Evolutionary conservation across 2,329 filamentous ascomycete species (phyloP).

Genomic region (Albifimbria verrucaria): DNA sequence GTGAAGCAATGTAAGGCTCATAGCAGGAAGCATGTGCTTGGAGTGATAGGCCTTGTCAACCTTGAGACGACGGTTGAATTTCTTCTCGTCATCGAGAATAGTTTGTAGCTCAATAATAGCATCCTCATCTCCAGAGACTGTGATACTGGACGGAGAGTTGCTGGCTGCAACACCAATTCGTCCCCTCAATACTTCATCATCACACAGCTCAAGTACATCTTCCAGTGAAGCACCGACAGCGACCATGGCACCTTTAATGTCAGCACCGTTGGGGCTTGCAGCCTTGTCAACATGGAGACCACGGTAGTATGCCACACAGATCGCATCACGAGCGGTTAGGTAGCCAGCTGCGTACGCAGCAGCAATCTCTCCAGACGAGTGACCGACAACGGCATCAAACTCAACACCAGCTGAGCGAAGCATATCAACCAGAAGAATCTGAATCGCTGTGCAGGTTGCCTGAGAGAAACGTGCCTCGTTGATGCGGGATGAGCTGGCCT

Average conservation of each 20-base stretch:
- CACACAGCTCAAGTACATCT: slow-evolving; percentile 12
- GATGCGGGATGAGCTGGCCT: slow-evolving; percentile 10
- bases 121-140: slow-evolving; percentile 8
- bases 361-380: slow-evolving; percentile 48
- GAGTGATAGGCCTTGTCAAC: slow-evolving; percentile 48
- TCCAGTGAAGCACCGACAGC: slow-evolving; percentile 23
- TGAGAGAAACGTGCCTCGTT: slow-evolving; percentile 25
- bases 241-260: slow-evolving; percentile 25
- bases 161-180: slow-evolving; percentile 7
- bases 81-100: slow-evolving; percentile 1
- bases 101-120: slow-evolving; percentile 7
- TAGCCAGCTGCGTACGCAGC: slow-evolving; percentile 47
- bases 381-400: slow-evolving; percentile 38
- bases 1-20: neutral
- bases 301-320: slow-evolving; percentile 19
- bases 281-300: neutral
- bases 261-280: slow-evolving; percentile 1
- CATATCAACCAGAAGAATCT: slow-evolving; percentile 24
- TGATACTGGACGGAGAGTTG: slow-evolving; percentile 12
- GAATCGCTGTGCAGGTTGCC: slow-evolving; percentile 26
- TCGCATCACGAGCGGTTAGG: slow-evolving; percentile 23
- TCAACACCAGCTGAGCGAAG: slow-evolving; percentile 26
- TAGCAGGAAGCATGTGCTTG: slow-evolving; percentile 35
- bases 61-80: slow-evolving; percentile 24
- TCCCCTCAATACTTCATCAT: slow-evolving; percentile 10